Evolutionary conservation across 1,284 basidiomycete genomes (phyloP), one percentile per base, ranked within the genome.

Genomic region (Agaricales sp.): DNA sequence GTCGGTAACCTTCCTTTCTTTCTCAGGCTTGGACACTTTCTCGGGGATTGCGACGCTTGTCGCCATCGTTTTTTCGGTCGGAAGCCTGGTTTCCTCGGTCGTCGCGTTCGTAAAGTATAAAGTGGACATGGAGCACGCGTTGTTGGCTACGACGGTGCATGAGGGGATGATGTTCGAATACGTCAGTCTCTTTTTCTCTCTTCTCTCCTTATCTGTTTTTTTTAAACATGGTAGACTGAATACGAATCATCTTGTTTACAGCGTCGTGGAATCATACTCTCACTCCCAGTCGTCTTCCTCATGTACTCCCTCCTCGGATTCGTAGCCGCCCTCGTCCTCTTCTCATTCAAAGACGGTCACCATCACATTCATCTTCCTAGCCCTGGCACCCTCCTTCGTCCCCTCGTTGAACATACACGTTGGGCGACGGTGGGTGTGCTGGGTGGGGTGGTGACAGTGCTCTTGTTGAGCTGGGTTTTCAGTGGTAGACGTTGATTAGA

Each of bases 231-330:
- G 24, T 46, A 1, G 43, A 51, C 20, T 24, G 43, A 49, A 57
- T 8, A 44, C 45, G 23, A 14, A 37, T 22, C 43, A 30, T 25
- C 35, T 37, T 49, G 46, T 25, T 4, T 48, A 22, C 57, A 87
- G 83, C 71, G 73, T 49, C 70, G 78, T 26, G 78, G 77, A 50
- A 64, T 87, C 24, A 62, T 84, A 26, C 68, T 83, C 52, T 83
- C 85, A 0, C 71, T 87, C n/a, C 85, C 86, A 0, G 66, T 84
- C 11, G 81, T 86, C 16, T 80, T 87, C 57, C 66, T 87, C 35
- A 74, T 76, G 0, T 87, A 84, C 61, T 75, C 81, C 0, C 70
- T 86, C 49, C 68, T 78, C 2, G 80, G 74, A 0, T 82, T 88
- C 63, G 63, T 85, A 45, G 69, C 74, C 0, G 84, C 74, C 0